Evolutionary conservation across 768 basidiomycete genomes (phyloP).

Genomic region (Steccherinum ochraceum): DNA sequence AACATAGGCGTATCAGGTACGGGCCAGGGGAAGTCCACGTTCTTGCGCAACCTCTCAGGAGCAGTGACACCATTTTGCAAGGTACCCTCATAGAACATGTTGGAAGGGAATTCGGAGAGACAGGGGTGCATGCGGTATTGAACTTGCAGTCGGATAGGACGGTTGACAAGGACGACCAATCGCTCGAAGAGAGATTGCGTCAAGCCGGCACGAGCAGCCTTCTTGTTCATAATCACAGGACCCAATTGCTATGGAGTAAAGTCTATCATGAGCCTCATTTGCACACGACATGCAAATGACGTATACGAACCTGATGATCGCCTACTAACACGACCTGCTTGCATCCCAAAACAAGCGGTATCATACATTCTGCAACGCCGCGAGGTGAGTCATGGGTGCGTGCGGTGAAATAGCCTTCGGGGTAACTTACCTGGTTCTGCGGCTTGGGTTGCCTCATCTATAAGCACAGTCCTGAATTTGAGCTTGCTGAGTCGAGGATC

Average conservation of each 20-base stretch:
- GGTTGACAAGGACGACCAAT: constrained; percentile 89
- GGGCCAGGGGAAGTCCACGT: constrained; percentile 99
- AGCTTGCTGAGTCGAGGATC: constrained; percentile 94
- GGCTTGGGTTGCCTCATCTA: constrained; percentile 98
- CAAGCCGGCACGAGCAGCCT: constrained; percentile 96
- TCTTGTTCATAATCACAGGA: constrained; percentile 99
- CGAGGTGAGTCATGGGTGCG: constrained; percentile 12
- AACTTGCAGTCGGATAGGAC: constrained; percentile 96
- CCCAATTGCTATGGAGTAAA: constrained; percentile 68
- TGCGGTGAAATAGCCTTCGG: neutral
- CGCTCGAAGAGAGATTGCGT: constrained; percentile 98
- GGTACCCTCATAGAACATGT: constrained; percentile 99
- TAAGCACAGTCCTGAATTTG: constrained; percentile 97
- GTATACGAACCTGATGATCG: constrained; percentile 60
- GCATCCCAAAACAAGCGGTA: constrained; percentile 94
- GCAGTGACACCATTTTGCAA: constrained; percentile 99
- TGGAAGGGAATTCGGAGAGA: constrained; percentile 97
- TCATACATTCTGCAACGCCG: constrained; percentile 84
- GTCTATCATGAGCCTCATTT: neutral
- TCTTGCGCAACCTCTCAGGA: constrained; percentile 93
- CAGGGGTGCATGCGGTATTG: constrained; percentile 99
- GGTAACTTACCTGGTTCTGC: constrained; percentile 78
- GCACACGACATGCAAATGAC: neutral
- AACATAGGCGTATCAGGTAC: constrained; percentile 98
- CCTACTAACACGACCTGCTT: constrained; percentile 98